Base-by-base conservation (phyloP, 495 filamentous ascomycete genomes). In the Letharia columbiana region DNA sequence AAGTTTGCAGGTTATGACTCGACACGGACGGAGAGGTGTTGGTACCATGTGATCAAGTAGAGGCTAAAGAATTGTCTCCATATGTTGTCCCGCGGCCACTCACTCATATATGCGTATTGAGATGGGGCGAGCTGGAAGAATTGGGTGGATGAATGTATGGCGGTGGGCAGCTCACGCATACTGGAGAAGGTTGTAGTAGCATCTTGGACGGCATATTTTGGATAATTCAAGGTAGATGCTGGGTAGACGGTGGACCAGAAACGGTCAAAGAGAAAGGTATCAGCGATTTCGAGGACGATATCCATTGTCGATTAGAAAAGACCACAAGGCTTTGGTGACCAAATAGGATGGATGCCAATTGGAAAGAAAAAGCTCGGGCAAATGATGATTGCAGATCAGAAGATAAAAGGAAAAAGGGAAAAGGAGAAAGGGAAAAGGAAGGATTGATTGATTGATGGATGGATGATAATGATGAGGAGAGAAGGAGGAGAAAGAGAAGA, bases 41-140 rank as follows among this genome's bases (percentile, higher is more conserved):
- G 23, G 23, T 81, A 96, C 93, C 90, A 94, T 65, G 91, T 90
- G 60, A 98, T 91, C 39, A 92, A 63, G 73, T 88, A 94, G 67
- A 96, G 79, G 60, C 88, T 90, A 45, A 88, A 66, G 59, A 79
- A 75, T 78, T 97, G 93, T 69, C 94, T 85, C 67, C 81, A 88
- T 59, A 90, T 82, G 75, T 95, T 91, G 71, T 94, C 89, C 69
- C 93, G 79, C 31, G 86, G 79, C 87, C 88, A 91, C 41, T 79
- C 81, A 73, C 92, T 96, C 79, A 87, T 78, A 71, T 89, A 96
- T 31, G 93, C 94, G 71, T 87, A 91, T 65, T 87, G 75, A 60
- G 84, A 84, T 13, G 93, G 92, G 66, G 86, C 73, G 69, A 96
- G 72, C 52, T 81, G 81, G 45, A 96, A 75, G 70, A 87, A 86